Evolutionary conservation across 345 rosid genomes (phyloP).

Genomic region (Hibiscus tridactylites): DNA sequence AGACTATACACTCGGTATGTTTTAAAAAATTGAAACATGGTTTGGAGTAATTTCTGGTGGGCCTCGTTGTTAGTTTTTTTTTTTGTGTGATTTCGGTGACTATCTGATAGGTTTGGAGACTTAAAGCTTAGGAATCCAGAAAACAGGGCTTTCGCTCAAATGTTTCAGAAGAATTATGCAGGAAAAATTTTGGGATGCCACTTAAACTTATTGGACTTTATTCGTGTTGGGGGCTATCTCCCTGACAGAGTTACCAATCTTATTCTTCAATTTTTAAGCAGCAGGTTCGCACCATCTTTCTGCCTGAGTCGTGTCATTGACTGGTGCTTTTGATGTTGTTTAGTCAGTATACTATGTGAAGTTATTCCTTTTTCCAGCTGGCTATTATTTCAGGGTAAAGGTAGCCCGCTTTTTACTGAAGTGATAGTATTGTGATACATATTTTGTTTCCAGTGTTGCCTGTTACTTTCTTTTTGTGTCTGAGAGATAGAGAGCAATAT

Average conservation of each 20-base stretch:
- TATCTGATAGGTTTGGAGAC: constrained; percentile 79
- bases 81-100: not conserved
- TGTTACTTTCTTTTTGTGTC: not conserved
- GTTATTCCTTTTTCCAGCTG: not conserved
- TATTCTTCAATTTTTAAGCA: constrained; percentile 88
- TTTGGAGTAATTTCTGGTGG: not conserved
- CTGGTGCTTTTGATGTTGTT: not conserved
- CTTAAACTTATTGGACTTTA: constrained; percentile 64
- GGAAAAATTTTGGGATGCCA: constrained; percentile 92
- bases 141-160: constrained; percentile 75
- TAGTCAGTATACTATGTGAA: not conserved
- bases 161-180: constrained; percentile 87
- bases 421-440: not conserved
- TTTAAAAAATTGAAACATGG: not conserved
- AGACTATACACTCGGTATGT: constrained; percentile 81
- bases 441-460: not conserved
- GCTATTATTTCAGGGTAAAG: not conserved
- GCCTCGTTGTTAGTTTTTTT: not conserved
- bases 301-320: not conserved
- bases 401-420: not conserved
- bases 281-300: constrained; percentile 46
- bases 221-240: constrained; percentile 83
- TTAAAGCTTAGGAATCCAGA: constrained; percentile 82
- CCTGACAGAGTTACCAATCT: constrained; percentile 96
- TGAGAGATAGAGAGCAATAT: not conserved